A percentile compares a stretch with the other conserved stretches of the same genome.
phyloP scores from a whole-genome alignment of 1,284 basidiomycete species.

The Ustilago cynodontis region DNA sequence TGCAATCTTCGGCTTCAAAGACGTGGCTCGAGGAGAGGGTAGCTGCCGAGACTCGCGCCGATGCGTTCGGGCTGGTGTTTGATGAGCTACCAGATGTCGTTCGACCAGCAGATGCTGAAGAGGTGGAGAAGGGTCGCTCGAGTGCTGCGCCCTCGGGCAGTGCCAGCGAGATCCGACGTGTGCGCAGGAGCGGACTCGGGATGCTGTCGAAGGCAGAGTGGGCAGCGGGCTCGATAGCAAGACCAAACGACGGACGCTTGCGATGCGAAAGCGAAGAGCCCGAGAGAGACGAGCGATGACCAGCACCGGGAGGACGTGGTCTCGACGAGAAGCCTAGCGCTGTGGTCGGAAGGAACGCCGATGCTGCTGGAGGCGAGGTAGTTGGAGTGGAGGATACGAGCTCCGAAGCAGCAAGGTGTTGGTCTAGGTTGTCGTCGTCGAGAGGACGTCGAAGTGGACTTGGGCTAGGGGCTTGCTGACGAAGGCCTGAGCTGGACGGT shows the following conservation, averaged over 20 bases:
- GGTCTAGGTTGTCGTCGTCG: constrained; percentile 8
- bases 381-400: neutral
- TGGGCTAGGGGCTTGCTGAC: constrained; percentile 7
- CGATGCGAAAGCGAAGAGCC: constrained; percentile 35
- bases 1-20: constrained; percentile 20
- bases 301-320: constrained; percentile 14
- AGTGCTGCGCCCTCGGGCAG: constrained; percentile 11
- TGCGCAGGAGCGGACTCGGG: constrained; percentile 43
- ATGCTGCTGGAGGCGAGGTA: constrained; percentile 2
- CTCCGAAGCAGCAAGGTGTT: neutral
- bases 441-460: constrained; percentile 14
- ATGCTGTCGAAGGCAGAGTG: constrained; percentile 53
- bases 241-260: constrained; percentile 50
- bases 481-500: constrained; percentile 9
- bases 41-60: constrained; percentile 31
- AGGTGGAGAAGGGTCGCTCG: constrained; percentile 24
- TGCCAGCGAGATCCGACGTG: constrained; percentile 28
- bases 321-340: constrained; percentile 8
- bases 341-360: neutral
- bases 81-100: constrained; percentile 22
- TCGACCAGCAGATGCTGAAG: constrained; percentile 22
- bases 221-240: constrained; percentile 47
- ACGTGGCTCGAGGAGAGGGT: constrained; percentile 31
- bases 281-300: constrained; percentile 28
- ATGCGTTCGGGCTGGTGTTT: constrained; percentile 20